phyloP scores from a whole-genome alignment of 306 rosid genomes.

The Ziziphus jujuba region DNA sequence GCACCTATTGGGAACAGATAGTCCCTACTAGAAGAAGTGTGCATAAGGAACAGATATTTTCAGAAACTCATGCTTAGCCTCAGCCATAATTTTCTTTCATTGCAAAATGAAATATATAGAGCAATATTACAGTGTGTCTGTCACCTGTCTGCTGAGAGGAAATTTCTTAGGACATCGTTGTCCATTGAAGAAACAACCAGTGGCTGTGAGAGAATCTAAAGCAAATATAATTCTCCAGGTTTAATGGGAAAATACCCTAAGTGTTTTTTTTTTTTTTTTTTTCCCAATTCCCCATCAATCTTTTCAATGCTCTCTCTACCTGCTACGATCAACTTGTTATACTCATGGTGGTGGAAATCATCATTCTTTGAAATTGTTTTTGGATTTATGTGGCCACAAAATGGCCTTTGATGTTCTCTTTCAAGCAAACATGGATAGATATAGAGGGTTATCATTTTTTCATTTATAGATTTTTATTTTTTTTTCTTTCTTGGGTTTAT shows the following conservation, averaged over 20 bases:
- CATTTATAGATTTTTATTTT: too few relatives aligned
- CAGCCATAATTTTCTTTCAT: conserved; percentile 27
- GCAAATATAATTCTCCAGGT: conserved; percentile 8
- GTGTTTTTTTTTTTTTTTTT: too few relatives aligned
- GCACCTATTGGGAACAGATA: conserved; percentile 12
- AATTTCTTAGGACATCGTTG: conserved; percentile 29
- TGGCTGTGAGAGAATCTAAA: conserved; percentile 18
- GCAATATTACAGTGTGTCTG: not conserved
- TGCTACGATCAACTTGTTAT: conserved; percentile 27
- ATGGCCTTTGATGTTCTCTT: conserved; percentile 21
- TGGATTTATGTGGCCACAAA: conserved; percentile 41
- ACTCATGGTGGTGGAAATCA: conserved; percentile 24
- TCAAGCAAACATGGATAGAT: conserved; percentile 17
- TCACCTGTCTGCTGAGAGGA: conserved; percentile 26
- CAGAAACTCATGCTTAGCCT: not conserved
- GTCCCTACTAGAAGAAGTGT: conserved; percentile 33
- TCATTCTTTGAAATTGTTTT: conserved; percentile 9
- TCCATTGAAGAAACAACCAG: conserved; percentile 31
- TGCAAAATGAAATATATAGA: conserved; percentile 23
- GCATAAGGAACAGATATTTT: conserved; percentile 8
- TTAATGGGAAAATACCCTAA: conserved; percentile 29
- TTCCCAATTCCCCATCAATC: conserved; percentile 44
- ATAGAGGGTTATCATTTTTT: too few relatives aligned
- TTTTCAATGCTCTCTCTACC: conserved; percentile 42
- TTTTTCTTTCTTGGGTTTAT: too few relatives aligned